These are phyloP conservation scores for Glomus cerebriforme DNA, from an alignment of 192 early-diverging fungal species.

Conservation along the genomic window DNA sequence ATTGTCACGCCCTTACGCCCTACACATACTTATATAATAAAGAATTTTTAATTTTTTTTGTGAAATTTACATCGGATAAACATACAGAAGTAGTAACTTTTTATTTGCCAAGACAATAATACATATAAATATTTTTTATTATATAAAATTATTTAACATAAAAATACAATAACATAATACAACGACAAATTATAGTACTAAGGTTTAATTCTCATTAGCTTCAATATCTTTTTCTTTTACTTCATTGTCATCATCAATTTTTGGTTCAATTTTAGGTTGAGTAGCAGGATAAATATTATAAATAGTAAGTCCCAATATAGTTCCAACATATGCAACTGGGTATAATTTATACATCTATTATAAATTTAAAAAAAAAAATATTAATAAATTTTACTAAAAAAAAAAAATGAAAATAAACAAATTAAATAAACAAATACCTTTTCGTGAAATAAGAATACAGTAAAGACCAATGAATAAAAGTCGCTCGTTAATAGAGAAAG, in stretches of 20 bases:
- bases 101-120: too few species aligned
- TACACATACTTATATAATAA: too few species aligned
- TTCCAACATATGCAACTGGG: slow-evolving; percentile 65
- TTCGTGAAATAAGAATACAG: slow-evolving; percentile 66
- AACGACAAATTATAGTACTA: too few species aligned
- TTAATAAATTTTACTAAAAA: background rate
- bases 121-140: too few species aligned
- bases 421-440: slow-evolving; percentile 41
- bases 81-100: too few species aligned
- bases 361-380: background rate
- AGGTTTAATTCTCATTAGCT: too few species aligned
- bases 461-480: slow-evolving; percentile 79
- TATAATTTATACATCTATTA: slow-evolving; percentile 55
- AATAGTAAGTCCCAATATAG: slow-evolving; percentile 65
- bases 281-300: slow-evolving; percentile 63
- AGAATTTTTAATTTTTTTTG: too few species aligned
- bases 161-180: too few species aligned
- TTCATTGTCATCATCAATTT: background rate
- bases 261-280: background rate
- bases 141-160: too few species aligned
- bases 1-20: too few species aligned
- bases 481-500: slow-evolving; percentile 76
- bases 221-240: too few species aligned
- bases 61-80: too few species aligned
- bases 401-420: background rate